Evolutionary conservation across 2,329 filamentous ascomycete genomes (phyloP), one percentile per base, ranked within the genome.

Genomic region (Celoporthe dispersa): DNA sequence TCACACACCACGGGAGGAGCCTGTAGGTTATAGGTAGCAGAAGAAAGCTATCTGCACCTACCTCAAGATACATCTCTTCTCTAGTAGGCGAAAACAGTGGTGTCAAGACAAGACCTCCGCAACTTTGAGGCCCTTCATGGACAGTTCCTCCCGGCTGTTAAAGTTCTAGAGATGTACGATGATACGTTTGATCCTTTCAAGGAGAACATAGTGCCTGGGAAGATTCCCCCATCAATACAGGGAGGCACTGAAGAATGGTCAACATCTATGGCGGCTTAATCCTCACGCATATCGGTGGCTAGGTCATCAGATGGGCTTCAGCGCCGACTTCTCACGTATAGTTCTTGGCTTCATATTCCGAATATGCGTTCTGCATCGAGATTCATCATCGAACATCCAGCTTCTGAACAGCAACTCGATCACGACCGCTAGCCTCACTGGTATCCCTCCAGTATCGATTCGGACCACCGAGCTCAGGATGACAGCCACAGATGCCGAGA

Each of bases 191-290:
- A 69, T 22, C 53, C 67, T n/a, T 67, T 64, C 64, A 2, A 51
- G 3, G 6, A 6, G 5, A 37, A 2, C 1, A 25, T 19, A 1
- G 57, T 67, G 37, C 64, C 39, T 4, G 53, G 4, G 5, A 7
- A 59, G 0, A 14, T 51, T 2, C 35, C n/a, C 68, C 9, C 19
- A 33, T 11, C 35, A 67, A 5, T 64, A 67, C 22, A 8, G 19
- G 6, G n/a, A 67, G 48, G 68, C 64, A 2, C 28, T 70, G 14
- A 67, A 65, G 51, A 63, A 35, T 4, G 68, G 68, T 0, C 41
- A 64, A 6, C 68, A 70, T 22, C n/a, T 67, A 2, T 67, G 64
- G 68, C 59, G 68, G 22, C 64, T 70, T 1, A 70, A 64, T 2
- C 65, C 68, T 11, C 59, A 63, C 16, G 37, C 39, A 0, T 70